Base-by-base conservation (phyloP, 2,329 filamentous ascomycete species). In the Nemania bipapillata region DNA sequence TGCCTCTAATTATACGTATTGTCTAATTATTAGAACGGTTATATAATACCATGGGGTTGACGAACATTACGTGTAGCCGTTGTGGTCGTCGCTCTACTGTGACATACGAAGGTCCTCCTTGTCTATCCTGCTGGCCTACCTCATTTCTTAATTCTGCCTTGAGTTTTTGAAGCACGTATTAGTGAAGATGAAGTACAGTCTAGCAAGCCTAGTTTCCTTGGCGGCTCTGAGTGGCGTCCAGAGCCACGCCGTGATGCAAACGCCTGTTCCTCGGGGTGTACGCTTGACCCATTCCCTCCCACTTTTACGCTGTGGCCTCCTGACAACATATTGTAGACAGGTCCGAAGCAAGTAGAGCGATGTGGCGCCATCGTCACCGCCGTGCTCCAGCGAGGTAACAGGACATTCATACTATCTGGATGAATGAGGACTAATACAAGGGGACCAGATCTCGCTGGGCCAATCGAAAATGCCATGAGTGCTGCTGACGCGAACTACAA, bases 381-480 rank as follows among this genome's bases (percentile, higher is more conserved):
- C 1, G 54, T 70, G 9, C 53, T 76, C 4, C 69, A 75, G 40
- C 69, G 66, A 61, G 74, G 74, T 74, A 65, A 52, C 26, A 22
- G 1, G 5, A 8, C 7, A 12, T 20, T 12, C 45, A 40, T 20
- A 3, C 12, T 20, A 37, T 7, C 32, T 9, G 9, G 47, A 42
- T n/a, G 8, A 9, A 45, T 26, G 17, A 37, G 17, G 28, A 30
- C 32, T 37, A 28, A 68, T 17, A 26, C 15, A 7, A 54, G 20
- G 37, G 37, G 2, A 17, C 49, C 28, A 77, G 75, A 77, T 35
- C 62, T 61, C 24, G 69, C 76, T 9, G 74, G 76, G 6, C 76
- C 76, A 1, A 77, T 77, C 45, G 76, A 77, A 53, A 74, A 77
- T 52, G 74, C 75, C 20, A 58, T 77, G n/a, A 63, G 68, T 3